Base-by-base conservation (phyloP, 2,329 filamentous ascomycete genomes). In the Dissoconium aciculare region DNA sequence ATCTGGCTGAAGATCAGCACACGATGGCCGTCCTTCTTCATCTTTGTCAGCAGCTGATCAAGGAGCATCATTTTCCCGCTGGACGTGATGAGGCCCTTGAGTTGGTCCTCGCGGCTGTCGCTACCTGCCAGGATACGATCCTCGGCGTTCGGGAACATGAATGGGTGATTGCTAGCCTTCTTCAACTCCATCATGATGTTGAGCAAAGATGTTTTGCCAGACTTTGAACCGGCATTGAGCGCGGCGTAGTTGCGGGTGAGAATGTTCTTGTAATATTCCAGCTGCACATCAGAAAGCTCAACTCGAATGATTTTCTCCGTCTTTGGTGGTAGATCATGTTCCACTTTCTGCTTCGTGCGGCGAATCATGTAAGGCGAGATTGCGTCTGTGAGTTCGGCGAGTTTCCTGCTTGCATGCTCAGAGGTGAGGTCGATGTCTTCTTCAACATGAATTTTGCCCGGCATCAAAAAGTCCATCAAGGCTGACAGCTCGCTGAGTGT, bases 131-230 rank as follows among this genome's bases (percentile, higher is more conserved):
- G 59, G 9, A 95, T 81, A 43, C 79, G 81, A 35, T 92, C 81
- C 52, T 98, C 89, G 2, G 84, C 87, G 39, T 84, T 85, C 2
- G 81, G 78, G 46, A 98, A 95, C 77, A 98, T 91, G 60, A 94
- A 92, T 1, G 89, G 87, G 51, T 98, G 89, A 49, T 98, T 98
- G 60, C 87, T 95, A 53, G 89, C 84, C 58, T 98, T 98, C 64
- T 98, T 98, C 49, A 98, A 58, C 56, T 98, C 89, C 89, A 98
- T 98, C 73, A 98, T 94, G 53, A 98, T 89, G 57, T 98, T 98
- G 40, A 98, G 63, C 10, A 98, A 62, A 0, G 87, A 95, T 43
- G 92, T 87, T 57, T 93, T 95, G 54, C 91, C 82, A 4, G 87
- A 89, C 37, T 74, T 82, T 26, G 78, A 76, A 27, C 84, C 87